Base-by-base conservation (phyloP, 78 protist genomes). In the Dictyostelium citrinum region DNA sequence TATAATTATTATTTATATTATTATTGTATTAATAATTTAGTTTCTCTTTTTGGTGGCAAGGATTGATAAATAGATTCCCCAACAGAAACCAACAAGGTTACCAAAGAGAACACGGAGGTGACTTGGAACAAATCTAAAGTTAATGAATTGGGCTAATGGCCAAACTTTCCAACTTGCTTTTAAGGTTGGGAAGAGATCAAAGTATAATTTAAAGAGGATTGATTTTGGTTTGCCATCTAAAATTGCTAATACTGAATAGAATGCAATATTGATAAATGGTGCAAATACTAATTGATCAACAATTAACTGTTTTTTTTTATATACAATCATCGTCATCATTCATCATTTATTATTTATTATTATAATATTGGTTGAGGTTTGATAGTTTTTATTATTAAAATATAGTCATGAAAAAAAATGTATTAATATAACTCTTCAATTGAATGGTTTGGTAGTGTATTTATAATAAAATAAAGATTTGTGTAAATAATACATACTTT, bases 31-130 rank as follows among this genome's bases (percentile, higher is more conserved):
- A 49, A 2, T 29, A 11, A 55, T 80, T 80, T 80, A 80, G 41
- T 83, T 88, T 55, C 41, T 35, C 80, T 88, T 88, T 64, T 88
- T 88, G 41, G 81, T 16, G 0, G 81, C 22, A 12, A 78, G 10
- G 8, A 88, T 49, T 29, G 93, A 27, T 20, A 88, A 72, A 49
- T 78, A 88, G 24, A 88, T 88, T 7, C 86, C 49, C 93, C 93
- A 88, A 35, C 27, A 11, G 72, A 88, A 88, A 31, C 93, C 93
- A 88, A 88, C 85, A 20, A 88, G 14, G 70, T 88, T 88, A 78
- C 93, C 93, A 67, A 88, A 88, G 24, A 88, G 46, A 11, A 88
- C 93, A 78, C 85, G 93, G 45, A 88, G 81, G 27, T 88, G 93
- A 78, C 79, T 20, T 88, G 93, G 93, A 7, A 88, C 85, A 78